Base-by-base conservation (phyloP, 2,329 filamentous ascomycete genomes). In the Aspergillus udagawae region DNA sequence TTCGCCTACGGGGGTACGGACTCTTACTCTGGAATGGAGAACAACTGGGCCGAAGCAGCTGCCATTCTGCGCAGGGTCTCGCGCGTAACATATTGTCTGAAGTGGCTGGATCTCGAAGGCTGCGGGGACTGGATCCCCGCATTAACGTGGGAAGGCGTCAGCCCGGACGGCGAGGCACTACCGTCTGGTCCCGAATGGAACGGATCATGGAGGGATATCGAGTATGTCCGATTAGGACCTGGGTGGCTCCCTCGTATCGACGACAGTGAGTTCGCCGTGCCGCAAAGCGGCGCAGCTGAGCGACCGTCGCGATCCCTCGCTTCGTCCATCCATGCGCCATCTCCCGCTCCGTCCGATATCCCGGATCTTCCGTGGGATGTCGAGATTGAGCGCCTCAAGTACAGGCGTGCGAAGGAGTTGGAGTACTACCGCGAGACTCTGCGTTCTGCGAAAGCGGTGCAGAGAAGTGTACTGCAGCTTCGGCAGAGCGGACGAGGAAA, bases 21-120 rank as follows among this genome's bases (percentile, higher is more conserved):
- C 56, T 75, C 78, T 53, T 85, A 85, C 69, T 80, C 80, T 7
- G 73, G 75, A 3, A 69, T 78, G 29, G 82, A 85, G 55, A 74
- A 82, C 53, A 80, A 86, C 66, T 81, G 79, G 75, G 76, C 78
- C 41, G 83, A 86, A 67, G 79, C 83, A 1, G 77, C 82, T 1
- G 78, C 78, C 20, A 78, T 86, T 21, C 73, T 87, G 1, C 80
- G 82, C 5, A 80, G 80, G 25, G 73, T 87, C 1, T 83, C 81
- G 27, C 73, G 77, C 49, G 77, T 78, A 47, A 82, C 83, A 0
- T 83, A 86, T 62, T 83, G 82, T 48, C 73, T 87, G 2, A 78
- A 80, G 63, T 86, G 83, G 83, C 76, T 87, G 1, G 85, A 87
- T 63, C 71, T 87, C 1, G 82, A 86, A 66, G 84, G 84, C 8